Percentiles rank a stretch among this genome's conserved stretches.
Evolutionary conservation across 768 basidiomycete genomes (phyloP).

Genomic region (Suillus lakei): DNA sequence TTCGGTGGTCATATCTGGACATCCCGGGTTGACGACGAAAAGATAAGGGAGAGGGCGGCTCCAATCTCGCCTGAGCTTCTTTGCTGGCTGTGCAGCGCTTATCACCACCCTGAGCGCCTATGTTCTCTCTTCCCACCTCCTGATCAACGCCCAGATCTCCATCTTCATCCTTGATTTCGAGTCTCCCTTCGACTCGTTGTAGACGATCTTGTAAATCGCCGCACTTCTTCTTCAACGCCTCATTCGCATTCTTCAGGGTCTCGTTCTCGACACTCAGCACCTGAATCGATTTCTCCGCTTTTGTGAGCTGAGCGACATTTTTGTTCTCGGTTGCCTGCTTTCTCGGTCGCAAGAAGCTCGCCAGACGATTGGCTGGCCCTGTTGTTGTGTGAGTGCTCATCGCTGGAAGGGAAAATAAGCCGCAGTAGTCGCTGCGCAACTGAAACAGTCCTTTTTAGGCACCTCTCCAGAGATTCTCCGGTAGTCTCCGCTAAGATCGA

Average conservation of each 20-base stretch:
- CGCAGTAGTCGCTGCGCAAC: neutral
- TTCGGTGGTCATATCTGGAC: neutral
- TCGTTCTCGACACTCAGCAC: conserved; percentile 2
- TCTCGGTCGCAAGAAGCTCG: neutral
- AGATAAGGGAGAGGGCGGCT: neutral
- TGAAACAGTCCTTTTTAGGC: neutral
- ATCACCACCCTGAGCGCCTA: neutral
- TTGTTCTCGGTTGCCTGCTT: neutral
- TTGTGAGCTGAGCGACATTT: neutral
- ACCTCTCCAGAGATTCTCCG: neutral
- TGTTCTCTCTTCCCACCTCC: neutral
- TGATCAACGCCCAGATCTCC: neutral
- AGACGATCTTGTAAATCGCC: conserved; percentile 2
- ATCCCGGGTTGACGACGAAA: neutral
- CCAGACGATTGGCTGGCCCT: neutral
- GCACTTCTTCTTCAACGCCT: neutral
- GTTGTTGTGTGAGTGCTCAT: neutral
- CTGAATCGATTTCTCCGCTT: neutral
- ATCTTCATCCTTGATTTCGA: neutral
- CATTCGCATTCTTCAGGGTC: neutral
- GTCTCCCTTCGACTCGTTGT: neutral
- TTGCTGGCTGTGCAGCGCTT: neutral
- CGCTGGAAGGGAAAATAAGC: neutral
- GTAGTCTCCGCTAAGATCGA: neutral
- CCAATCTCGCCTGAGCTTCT: neutral